Base-by-base conservation (phyloP, 2,329 filamentous ascomycete genomes). In the Coniochaeta pulveracea region DNA sequence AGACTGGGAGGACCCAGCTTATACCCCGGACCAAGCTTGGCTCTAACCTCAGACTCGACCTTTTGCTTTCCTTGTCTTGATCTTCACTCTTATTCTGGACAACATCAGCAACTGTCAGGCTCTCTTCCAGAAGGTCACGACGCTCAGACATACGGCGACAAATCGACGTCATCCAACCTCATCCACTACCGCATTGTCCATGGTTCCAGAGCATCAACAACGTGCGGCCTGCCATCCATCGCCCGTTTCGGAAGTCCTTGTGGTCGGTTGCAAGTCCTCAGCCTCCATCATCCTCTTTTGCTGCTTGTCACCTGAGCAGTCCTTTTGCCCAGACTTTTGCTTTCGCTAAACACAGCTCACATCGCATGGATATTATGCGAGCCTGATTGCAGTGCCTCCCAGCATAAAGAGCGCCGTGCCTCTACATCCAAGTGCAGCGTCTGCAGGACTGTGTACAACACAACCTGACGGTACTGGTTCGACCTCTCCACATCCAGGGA, bases 391-490 rank as follows among this genome's bases (percentile, higher is more conserved):
- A 17, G 28, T 31, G 28, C 28, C 28, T 17, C 11, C 22, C 15
- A 29, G 33, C 19, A 16, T 19, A 33, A 18, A 24, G 28, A 37
- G 28, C 40, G 44, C 44, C 40, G 46, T 42, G 46, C 43, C 40
- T 37, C 33, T 36, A 35, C 40, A 44, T 48, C 46, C 47, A 46
- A 48, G 48, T 48, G 46, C 42, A 45, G 44, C 37, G 43, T 34
- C 39, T 38, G 43, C 42, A 31, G 19, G 19, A 31, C 28, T n/a
- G n/a, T n/a, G n/a, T n/a, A n/a, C n/a, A n/a, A n/a, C n/a, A n/a
- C n/a, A n/a, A n/a, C n/a, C n/a, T n/a, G n/a, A n/a, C n/a, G n/a
- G n/a, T n/a, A n/a, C n/a, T n/a, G n/a, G 37, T 39, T 42, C 34
- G 29, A n/a, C n/a, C n/a, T n/a, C n/a, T 26, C 36, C 38, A 42